phyloP scores from a whole-genome alignment of 1,139 yeast genomes.

The Casaregolazyma lundiana region DNA sequence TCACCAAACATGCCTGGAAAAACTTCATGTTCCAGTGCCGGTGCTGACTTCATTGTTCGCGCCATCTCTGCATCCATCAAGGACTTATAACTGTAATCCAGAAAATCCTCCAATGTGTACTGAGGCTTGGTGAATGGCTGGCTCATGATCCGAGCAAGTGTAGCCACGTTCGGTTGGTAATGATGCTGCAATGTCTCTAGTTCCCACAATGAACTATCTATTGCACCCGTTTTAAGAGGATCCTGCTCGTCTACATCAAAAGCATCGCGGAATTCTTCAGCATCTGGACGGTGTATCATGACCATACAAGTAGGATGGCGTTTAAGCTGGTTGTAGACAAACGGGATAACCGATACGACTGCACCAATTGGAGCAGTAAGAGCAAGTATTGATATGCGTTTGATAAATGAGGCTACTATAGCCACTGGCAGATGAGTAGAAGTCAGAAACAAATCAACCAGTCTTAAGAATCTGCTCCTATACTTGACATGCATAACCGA shows the following conservation, averaged over 20 bases:
- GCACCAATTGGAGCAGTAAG: constrained; percentile 88
- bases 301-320: constrained; percentile 93
- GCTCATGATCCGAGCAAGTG: constrained; percentile 78
- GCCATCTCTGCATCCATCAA: constrained; percentile 69
- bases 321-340: constrained; percentile 80
- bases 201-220: constrained; percentile 90
- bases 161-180: constrained; percentile 93
- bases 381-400: constrained; percentile 69
- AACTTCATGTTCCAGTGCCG: constrained; percentile 76
- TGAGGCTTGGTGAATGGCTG: constrained; percentile 87
- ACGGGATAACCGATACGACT: constrained; percentile 81
- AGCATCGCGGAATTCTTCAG: constrained; percentile 53
- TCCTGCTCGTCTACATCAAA: constrained; percentile 59
- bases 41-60: constrained; percentile 63
- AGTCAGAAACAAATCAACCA: constrained; percentile 77
- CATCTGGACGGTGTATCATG: constrained; percentile 59
- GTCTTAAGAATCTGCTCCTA: constrained; percentile 81
- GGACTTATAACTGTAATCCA: constrained; percentile 82
- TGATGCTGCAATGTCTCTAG: constrained; percentile 75
- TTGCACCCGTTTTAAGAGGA: constrained; percentile 75
- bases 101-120: constrained; percentile 88
- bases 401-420: constrained; percentile 84
- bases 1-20: constrained; percentile 42
- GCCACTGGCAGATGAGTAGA: constrained; percentile 85
- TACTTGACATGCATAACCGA: constrained; percentile 74